Evolutionary conservation across 1,139 yeast species (phyloP), one percentile per base, ranked within the genome.

Genomic region (Arxiozyma slooffiae): DNA sequence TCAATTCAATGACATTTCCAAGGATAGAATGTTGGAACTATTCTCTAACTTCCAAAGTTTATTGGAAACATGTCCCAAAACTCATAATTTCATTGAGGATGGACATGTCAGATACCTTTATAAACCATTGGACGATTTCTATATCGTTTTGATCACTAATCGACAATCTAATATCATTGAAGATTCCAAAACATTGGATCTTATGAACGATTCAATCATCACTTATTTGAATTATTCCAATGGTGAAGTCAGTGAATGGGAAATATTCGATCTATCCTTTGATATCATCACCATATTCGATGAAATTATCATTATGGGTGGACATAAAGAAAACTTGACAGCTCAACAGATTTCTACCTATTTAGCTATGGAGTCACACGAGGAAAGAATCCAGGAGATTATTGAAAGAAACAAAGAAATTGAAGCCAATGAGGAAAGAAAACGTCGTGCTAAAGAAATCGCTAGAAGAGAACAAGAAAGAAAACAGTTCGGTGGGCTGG

Each of bases 361-460:
- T 71, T 75, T 94, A 71, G 94, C 89, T 67, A 92, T 94, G 98
- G 97, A 94, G 70, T 85, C 96, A 41, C 97, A 92, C 66, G 98
- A 94, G 71, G 99, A 94, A 71, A 90, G 88, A 74, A 90, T 94
- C 63, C 97, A 92, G 73, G 97, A 94, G 68, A 90, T 92, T 66
- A 92, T 94, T 62, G 97, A 92, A 70, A 82, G 95, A 67, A 92
- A 92, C 72, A 94, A 92, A 72, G 98, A 92, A 71, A 75, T 88
- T 65, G 98, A 92, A 70, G 98, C 98, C 44, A 84, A 89, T 48
- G 98, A 92, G 70, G 97, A 92, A 70, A 84, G 97, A 70, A 92
- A 90, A 73, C 85, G 95, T 70, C 83, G 88, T 67, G 98, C 97
- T 47, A 87, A 85, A 70, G 97, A 92, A 69, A 85, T 94, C 57